Conservation (phyloP, 2,329 filamentous ascomycete species). For the Hypoxylon sp. region DNA sequence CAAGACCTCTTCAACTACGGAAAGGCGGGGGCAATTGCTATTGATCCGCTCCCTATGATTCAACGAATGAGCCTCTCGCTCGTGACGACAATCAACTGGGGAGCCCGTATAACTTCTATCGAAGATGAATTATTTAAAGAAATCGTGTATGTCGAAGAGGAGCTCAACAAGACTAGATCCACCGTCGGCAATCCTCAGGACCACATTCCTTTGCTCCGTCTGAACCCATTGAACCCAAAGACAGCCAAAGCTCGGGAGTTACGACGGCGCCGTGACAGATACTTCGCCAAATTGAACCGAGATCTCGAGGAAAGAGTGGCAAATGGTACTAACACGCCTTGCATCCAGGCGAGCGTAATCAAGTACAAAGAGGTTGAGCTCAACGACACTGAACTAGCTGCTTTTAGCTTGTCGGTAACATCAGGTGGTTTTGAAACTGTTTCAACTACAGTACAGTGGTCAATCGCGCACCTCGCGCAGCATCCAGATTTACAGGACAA, state of each 20-base stretch:
- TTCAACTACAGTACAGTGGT: slow-evolving; percentile 84
- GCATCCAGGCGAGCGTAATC: slow-evolving; percentile 58
- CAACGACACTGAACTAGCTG: slow-evolving; percentile 77
- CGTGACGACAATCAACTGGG: slow-evolving; percentile 83
- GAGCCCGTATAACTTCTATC: slow-evolving; percentile 80
- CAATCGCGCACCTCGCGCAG: slow-evolving; percentile 78
- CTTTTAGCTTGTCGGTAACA: slow-evolving; percentile 86
- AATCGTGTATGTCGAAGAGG: slow-evolving; percentile 81
- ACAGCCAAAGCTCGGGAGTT: slow-evolving; percentile 73
- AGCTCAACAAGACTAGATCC: slow-evolving; percentile 81
- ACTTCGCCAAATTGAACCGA: slow-evolving; percentile 76
- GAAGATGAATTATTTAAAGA: slow-evolving; percentile 78
- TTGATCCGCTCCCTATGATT: slow-evolving; percentile 81
- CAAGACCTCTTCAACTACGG: slow-evolving; percentile 78
- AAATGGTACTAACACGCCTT: slow-evolving; percentile 60
- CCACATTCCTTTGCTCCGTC: slow-evolving; percentile 81
- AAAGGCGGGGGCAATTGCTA: slow-evolving; percentile 71
- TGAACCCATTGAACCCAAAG: slow-evolving; percentile 63
- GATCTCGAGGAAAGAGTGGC: slow-evolving; percentile 62
- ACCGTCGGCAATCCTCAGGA: slow-evolving; percentile 90
- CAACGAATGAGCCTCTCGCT: slow-evolving; percentile 84
- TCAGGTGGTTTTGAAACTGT: slow-evolving; percentile 87
- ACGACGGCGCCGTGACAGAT: slow-evolving; percentile 77
- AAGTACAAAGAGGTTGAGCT: slow-evolving; percentile 61
- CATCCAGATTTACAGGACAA: slow-evolving; percentile 79